Conservation (phyloP, 306 rosid genomes). For the Senna tora region DNA sequence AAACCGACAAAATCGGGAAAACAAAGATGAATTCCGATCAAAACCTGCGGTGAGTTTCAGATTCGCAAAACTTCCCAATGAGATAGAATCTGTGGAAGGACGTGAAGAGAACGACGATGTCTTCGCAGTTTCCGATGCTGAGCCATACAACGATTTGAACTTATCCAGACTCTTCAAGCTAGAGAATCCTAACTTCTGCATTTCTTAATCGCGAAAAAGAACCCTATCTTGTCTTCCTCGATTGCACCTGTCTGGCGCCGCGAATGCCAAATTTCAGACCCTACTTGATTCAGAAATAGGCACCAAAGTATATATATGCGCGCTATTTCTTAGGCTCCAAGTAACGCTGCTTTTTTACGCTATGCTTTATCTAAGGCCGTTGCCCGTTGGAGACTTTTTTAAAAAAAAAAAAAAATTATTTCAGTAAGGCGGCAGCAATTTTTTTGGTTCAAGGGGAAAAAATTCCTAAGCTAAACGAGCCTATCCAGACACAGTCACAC, state of each 20-base stretch:
- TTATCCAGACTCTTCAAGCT: constrained; percentile 75
- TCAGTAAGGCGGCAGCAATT: no score
- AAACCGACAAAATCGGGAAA: constrained; percentile 19
- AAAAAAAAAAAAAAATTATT: no score
- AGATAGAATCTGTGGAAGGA: constrained; percentile 55
- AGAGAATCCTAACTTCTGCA: constrained; percentile 67
- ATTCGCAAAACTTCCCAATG: constrained; percentile 75
- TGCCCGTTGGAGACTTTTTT: no score
- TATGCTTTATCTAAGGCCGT: no score
- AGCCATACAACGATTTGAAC: constrained; percentile 74
- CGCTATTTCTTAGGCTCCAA: background rate
- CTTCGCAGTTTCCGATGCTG: constrained; percentile 58
- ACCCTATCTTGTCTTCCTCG: constrained; percentile 35
- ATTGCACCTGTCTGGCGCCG: constrained; percentile 27
- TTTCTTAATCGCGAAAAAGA: constrained; percentile 36
- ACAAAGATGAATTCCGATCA: constrained; percentile 14
- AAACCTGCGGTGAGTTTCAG: constrained; percentile 92
- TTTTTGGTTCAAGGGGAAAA: no score
- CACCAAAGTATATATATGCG: constrained; percentile 51
- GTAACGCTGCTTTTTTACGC: background rate
- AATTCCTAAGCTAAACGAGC: no score
- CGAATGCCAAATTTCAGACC: constrained; percentile 32
- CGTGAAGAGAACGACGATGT: constrained; percentile 55
- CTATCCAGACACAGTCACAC: no score
- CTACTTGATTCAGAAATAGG: constrained; percentile 40